These are phyloP conservation scores for Tubosaeta brunneosetosa DNA, from an alignment of 768 basidiomycete species.

Conservation along the genomic window DNA sequence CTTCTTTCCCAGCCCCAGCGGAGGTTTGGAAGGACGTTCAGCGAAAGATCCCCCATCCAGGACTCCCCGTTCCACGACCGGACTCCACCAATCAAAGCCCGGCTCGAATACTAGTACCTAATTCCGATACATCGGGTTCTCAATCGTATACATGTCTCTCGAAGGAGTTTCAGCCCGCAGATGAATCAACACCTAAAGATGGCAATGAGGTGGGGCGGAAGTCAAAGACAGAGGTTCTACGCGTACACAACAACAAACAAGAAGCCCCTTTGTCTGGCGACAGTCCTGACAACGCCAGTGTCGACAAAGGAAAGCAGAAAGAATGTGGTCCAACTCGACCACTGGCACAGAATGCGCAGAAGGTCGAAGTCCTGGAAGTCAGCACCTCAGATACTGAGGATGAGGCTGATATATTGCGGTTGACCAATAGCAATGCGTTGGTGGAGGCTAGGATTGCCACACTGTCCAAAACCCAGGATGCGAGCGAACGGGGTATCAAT, in stretches of 20 bases:
- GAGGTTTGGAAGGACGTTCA: slow-evolving; percentile 26
- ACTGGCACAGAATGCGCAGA: slow-evolving; percentile 4
- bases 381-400: slow-evolving; percentile 10
- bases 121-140: slow-evolving; percentile 50
- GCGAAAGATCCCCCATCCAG: slow-evolving; percentile 47
- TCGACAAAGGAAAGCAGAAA: background rate
- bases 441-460: background rate
- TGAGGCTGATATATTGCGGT: slow-evolving; percentile 6
- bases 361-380: slow-evolving; percentile 9
- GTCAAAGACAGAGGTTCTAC: slow-evolving; percentile 3
- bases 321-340: background rate
- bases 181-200: slow-evolving; percentile 19
- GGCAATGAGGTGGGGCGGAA: background rate
- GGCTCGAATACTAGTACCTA: slow-evolving; percentile 47
- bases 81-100: slow-evolving; percentile 31
- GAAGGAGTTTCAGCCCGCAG: slow-evolving; percentile 17
- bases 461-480: background rate
- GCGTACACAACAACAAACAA: background rate
- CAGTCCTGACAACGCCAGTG: background rate
- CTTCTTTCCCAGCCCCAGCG: slow-evolving; percentile 5
- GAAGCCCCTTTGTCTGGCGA: background rate
- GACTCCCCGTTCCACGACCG: slow-evolving; percentile 29
- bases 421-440: background rate
- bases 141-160: slow-evolving; percentile 22
- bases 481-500: background rate